Evolutionary conservation across 2,329 filamentous ascomycete genomes (phyloP), one percentile per base, ranked within the genome.

Genomic region (Didymella keratinophila): DNA sequence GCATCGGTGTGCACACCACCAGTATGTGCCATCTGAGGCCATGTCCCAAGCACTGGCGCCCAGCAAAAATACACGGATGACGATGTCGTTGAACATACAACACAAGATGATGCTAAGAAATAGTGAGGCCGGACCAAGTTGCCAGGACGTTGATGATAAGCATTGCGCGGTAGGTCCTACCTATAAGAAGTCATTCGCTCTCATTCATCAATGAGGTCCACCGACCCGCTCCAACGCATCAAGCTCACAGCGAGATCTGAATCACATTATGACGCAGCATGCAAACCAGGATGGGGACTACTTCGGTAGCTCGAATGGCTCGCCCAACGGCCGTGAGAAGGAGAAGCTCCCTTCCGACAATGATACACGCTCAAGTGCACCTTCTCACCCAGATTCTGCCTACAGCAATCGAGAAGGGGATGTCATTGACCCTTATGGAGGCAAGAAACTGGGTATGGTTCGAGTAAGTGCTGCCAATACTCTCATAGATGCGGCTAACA

Each of bases 371-470:
- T 46, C 25, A 8, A 48, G 34, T 14, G 25, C 25, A 14, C 52
- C 52, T 6, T 34, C 32, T 9, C n/a, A 23, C 16, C 12, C 18
- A 16, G 52, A 48, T 20, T 20, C 52, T 3, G 16, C 44, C 14
- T 42, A 34, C n/a, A 34, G 42, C 18, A 48, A 48, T 34, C 43
- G 41, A 14, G 57, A 41, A 20, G 56, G 56, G 42, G 56, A 54
- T 11, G 37, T 54, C 6, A 34, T 37, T 34, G 56, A 58, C 23
- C 56, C 56, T 2, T 58, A 58, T 45, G 56, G 56, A 9, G 56
- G 56, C 7, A 58, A 58, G 44, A 58, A 58, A 20, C 37, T 58
- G 21, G 56, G 56, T 18, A 58, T 58, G 56, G 39, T 58, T 25
- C 44, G 56, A 27, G 56, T 58, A 54, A 2, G 50, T 43, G 34